A percentile compares a stretch with the other conserved stretches of the same genome.
Conservation (phyloP, 2,329 filamentous ascomycete genomes). For the Diplodia intermedia region DNA sequence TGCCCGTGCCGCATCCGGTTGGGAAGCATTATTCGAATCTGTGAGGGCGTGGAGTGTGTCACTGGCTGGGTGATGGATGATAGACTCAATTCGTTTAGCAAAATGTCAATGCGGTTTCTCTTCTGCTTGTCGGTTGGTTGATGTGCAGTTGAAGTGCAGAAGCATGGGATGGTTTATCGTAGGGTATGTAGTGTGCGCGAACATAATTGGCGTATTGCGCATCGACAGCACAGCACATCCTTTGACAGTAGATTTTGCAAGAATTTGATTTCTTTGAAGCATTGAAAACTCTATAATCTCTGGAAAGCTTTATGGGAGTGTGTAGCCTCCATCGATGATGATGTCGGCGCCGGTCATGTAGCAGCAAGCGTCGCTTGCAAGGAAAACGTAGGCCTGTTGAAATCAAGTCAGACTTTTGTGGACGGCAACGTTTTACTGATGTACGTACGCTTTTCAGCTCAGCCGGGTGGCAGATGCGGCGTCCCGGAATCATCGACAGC, state of each 20-base stretch:
- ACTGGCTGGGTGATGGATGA: too few relatives aligned
- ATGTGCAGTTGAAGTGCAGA: too few relatives aligned
- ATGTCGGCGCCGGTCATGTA: slow-evolving; percentile 30
- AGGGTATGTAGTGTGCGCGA: too few relatives aligned
- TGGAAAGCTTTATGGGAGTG: background rate
- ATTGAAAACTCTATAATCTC: too few relatives aligned
- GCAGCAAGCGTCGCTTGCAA: slow-evolving; percentile 29
- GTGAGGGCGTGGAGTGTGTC: background rate
- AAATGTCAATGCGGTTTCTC: too few relatives aligned
- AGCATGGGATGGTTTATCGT: too few relatives aligned
- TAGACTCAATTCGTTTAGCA: too few relatives aligned
- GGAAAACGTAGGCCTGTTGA: slow-evolving; percentile 21
- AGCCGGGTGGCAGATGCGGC: slow-evolving; percentile 2
- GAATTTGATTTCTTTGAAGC: too few relatives aligned
- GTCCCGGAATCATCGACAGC: slow-evolving; percentile 27
- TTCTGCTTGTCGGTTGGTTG: too few relatives aligned
- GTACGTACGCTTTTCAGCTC: slow-evolving; percentile 23
- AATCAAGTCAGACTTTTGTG: background rate
- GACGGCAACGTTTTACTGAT: background rate
- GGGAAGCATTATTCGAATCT: slow-evolving; percentile 37
- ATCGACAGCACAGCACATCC: too few relatives aligned
- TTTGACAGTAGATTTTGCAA: too few relatives aligned
- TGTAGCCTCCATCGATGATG: slow-evolving; percentile 27
- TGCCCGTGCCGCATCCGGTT: background rate
- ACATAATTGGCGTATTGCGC: too few relatives aligned